These are phyloP conservation scores for Picochlorum costavermella DNA, from an alignment of 139 green algal genomes.

Conservation along the genomic window DNA sequence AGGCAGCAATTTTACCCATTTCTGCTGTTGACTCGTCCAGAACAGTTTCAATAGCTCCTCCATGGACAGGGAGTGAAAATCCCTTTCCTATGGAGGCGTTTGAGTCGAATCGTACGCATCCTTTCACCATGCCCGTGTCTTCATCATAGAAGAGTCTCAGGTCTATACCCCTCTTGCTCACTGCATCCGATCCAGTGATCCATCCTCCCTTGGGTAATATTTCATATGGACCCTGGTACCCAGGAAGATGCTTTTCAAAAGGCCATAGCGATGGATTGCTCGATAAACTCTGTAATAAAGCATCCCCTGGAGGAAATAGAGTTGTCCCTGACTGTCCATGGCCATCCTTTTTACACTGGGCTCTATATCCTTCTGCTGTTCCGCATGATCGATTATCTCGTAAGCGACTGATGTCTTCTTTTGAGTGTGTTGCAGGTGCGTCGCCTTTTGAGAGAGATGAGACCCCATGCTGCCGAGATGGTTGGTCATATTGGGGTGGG, in stretches of 20 bases:
- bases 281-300: slow-evolving; percentile 7
- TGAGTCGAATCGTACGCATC: slow-evolving; percentile 26
- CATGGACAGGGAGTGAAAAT: slow-evolving; percentile 26
- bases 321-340: not conserved
- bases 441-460: too few relatives aligned
- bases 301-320: slow-evolving; percentile 1
- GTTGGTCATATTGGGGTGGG: too few relatives aligned
- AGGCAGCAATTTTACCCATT: slow-evolving; percentile 30
- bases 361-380: too few relatives aligned
- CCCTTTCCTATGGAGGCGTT: slow-evolving; percentile 28
- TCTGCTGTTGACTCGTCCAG: slow-evolving; percentile 39
- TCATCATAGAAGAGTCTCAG: slow-evolving; percentile 37
- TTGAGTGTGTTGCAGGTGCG: too few relatives aligned
- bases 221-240: slow-evolving; percentile 10
- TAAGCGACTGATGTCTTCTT: too few relatives aligned
- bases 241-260: slow-evolving; percentile 41
- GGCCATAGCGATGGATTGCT: slow-evolving; percentile 20
- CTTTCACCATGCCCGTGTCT: slow-evolving; percentile 13
- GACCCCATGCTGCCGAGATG: too few relatives aligned
- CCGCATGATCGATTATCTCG: too few relatives aligned
- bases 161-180: slow-evolving; percentile 20
- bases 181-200: slow-evolving; percentile 23
- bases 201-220: slow-evolving; percentile 22
- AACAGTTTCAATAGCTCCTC: slow-evolving; percentile 31
- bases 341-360: too few relatives aligned